phyloP scores from a whole-genome alignment of 352 stramenopile species.

The Elongisporangium senticosum region DNA sequence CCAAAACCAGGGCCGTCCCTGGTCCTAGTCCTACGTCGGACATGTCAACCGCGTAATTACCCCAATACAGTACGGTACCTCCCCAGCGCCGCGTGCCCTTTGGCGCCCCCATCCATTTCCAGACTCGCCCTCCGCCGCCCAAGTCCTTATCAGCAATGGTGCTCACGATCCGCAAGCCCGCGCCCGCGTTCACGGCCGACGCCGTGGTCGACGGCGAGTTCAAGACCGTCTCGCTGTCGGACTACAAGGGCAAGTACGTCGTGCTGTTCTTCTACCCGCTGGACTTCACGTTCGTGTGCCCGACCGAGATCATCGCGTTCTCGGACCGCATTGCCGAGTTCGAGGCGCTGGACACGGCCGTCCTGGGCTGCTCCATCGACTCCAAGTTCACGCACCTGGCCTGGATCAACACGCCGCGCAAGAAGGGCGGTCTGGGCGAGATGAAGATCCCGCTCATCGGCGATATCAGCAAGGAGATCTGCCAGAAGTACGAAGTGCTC shows the following conservation, averaged over 20 bases:
- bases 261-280: constrained; percentile 92
- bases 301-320: constrained; percentile 90
- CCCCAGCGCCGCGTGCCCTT: no score
- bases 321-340: constrained; percentile 81
- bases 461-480: constrained; percentile 87
- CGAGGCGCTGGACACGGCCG: constrained; percentile 64
- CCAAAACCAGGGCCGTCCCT: no score
- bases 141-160: constrained; percentile 26
- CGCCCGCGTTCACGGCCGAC: constrained; percentile 69
- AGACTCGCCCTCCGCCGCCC: neutral
- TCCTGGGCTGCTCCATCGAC: constrained; percentile 78
- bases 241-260: constrained; percentile 89
- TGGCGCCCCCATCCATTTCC: neutral
- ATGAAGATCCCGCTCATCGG: constrained; percentile 90
- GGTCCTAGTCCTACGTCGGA: no score
- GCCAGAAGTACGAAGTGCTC: constrained; percentile 81
- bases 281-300: constrained; percentile 91
- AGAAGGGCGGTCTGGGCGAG: constrained; percentile 83
- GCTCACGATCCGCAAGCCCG: constrained; percentile 59
- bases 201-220: constrained; percentile 82
- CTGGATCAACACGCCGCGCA: constrained; percentile 87
- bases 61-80: no score
- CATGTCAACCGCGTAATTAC: no score
- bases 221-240: constrained; percentile 69
- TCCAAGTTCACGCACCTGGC: constrained; percentile 87